phyloP scores from a whole-genome alignment of 768 basidiomycete genomes.

The Phlebiopsis gigantea region DNA sequence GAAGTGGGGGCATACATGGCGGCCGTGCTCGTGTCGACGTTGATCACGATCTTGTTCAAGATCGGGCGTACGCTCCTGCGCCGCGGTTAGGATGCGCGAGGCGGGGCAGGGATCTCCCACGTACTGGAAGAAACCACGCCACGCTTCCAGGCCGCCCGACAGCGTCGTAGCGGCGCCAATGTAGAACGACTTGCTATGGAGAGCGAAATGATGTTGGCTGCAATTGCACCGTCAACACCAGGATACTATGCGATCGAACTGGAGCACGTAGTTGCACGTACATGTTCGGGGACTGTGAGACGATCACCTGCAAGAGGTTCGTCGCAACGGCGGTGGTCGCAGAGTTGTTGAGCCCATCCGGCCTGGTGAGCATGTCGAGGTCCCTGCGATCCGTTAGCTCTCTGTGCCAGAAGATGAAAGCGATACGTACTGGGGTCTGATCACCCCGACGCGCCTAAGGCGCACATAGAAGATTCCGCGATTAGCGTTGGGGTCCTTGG shows the following conservation, averaged over 20 bases:
- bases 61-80: conserved; percentile 11
- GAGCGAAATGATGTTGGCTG: conserved; percentile 8
- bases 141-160: not conserved
- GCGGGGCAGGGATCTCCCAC: not conserved
- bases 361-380: conserved; percentile 1
- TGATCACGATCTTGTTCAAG: conserved; percentile 5
- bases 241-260: not conserved
- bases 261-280: no score
- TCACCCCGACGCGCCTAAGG: not conserved
- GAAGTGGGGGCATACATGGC: conserved; percentile 3
- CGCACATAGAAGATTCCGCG: conserved; percentile 1
- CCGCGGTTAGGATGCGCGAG: no score
- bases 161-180: not conserved
- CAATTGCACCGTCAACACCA: not conserved
- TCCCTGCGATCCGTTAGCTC: not conserved
- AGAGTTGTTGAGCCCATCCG: not conserved
- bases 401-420: not conserved
- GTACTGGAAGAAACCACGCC: conserved; percentile 14
- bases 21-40: conserved; percentile 10
- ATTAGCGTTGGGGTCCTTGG: not conserved
- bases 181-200: conserved; percentile 12
- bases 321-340: conserved; percentile 2
- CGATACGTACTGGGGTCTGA: not conserved
- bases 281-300: conserved; percentile 12
- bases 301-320: conserved; percentile 10